A percentile compares a stretch with the other conserved stretches of the same genome.
Evolutionary conservation across 768 basidiomycete genomes (phyloP).

Genomic region (Coprinopsis sp.): DNA sequence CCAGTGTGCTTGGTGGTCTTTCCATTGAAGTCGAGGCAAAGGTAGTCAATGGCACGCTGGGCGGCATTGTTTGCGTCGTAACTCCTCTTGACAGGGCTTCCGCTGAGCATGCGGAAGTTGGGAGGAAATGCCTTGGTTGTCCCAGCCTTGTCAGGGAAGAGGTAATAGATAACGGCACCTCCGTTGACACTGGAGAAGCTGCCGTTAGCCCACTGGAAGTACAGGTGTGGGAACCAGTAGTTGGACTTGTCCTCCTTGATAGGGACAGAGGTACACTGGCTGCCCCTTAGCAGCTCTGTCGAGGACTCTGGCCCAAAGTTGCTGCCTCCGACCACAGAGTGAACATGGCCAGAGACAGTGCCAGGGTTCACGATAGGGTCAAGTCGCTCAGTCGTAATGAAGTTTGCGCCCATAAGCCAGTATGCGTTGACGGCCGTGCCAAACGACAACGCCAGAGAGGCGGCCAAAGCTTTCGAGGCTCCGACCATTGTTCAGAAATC

Average conservation of each 20-base stretch:
- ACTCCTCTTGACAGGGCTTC: conserved; percentile 41
- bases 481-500: neutral
- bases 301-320: conserved; percentile 41
- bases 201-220: conserved; percentile 51
- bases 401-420: conserved; percentile 17
- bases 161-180: conserved; percentile 45
- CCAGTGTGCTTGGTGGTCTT: conserved; percentile 32
- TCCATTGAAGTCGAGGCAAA: conserved; percentile 46
- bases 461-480: conserved; percentile 2
- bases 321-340: conserved; percentile 50
- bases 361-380: conserved; percentile 50
- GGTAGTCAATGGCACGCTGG: conserved; percentile 43
- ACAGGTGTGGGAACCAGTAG: conserved; percentile 51
- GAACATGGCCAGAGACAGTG: conserved; percentile 41
- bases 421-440: conserved; percentile 7
- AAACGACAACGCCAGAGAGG: conserved; percentile 5
- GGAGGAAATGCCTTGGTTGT: conserved; percentile 48
- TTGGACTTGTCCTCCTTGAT: conserved; percentile 50
- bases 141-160: conserved; percentile 42
- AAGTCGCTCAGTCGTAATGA: conserved; percentile 43
- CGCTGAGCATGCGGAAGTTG: conserved; percentile 54
- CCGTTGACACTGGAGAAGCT: conserved; percentile 40
- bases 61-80: conserved; percentile 41
- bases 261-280: conserved; percentile 49
- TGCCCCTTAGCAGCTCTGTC: conserved; percentile 38